Base-by-base conservation (phyloP, 306 rosid species). In the Dryas alaskensis region DNA sequence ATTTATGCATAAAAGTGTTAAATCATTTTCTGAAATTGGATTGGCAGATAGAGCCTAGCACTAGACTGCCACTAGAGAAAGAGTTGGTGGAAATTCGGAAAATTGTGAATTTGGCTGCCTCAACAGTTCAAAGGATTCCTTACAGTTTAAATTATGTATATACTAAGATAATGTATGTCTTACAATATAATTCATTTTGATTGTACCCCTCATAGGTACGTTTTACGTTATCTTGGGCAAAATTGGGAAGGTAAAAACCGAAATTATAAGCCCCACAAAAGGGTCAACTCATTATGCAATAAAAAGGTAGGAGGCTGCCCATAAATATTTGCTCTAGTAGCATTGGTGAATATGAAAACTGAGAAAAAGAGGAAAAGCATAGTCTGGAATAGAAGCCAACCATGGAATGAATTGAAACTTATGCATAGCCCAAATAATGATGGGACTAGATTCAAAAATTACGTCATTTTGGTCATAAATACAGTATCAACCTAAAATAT, bases 61-160 rank as follows among this genome's bases (percentile, higher is more conserved):
- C 87, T 60, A 86, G 92, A 76, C 58, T 86, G 64, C 78, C 83
- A 2, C 6, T 88, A 22, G 98, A 91, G 86, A 86, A 75, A 70
- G 94, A 89, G 80, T 70, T 94, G 84, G 75, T 83, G 16, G 87
- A 84, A 79, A 70, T 94, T 60, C 84, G 89, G 74, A 89, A 92
- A 5, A 37, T 80, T 50, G 81, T 88, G 63, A 80, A 83, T 71
- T 74, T 57, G 80, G 97, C 96, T 39, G 88, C 92, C 62, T 84
- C 90, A 60, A 87, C 84, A 45, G 74, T 85, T 66, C 85, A 87
- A 75, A 80, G 81, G 68, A 79, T 88, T 22, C 88, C 92, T 37
- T 97, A 94, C 72, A 95, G 96, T 5, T 82, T 88, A 69, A 92
- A 92, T 67, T 94, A 73, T 51, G 98, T 97, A 5, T 91, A 84